Base-by-base conservation (phyloP, 2,329 filamentous ascomycete species). In the Monosporascus sp. region DNA sequence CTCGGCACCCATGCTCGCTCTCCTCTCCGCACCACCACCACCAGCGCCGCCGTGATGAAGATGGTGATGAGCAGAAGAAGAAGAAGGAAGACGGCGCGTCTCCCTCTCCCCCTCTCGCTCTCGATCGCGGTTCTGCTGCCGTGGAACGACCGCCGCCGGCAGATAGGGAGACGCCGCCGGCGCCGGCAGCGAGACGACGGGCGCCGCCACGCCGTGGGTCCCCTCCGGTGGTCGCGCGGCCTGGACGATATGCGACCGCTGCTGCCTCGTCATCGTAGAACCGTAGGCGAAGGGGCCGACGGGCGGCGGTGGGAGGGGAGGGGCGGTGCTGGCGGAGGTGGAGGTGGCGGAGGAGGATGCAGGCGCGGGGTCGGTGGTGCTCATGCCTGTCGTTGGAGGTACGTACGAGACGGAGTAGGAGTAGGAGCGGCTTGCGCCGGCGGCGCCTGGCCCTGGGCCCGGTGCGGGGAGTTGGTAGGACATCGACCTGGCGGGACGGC, bases 21-120 rank as follows among this genome's bases (percentile, higher is more conserved):
- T 22, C 53, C 53, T 41, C 49, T 57, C 4, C 19, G 45, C 40
- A 44, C 52, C 48, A 48, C 55, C 45, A 4, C 52, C 45, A 14
- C 50, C 46, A 19, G 41, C 9, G 26, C 44, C 44, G 48, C 40
- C 19, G 19, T 38, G 34, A 17, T 53, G 43, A 37, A 51, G 51
- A 19, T 54, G 37, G 26, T 57, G 49, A 7, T 51, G 31, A 34
- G 31, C 31, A 34, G 9, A 31, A 31, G 27, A 31, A 27, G 27
- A 31, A 31, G 26, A 31, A 31, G 9, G 9, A 11, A 31, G 27
- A 31, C 27, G 27, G 27, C 9, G 27, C 3, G 27, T 31, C 40
- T 20, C 3, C 7, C 40, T 11, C 20, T 11, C 19, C 40, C 5
- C 19, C 8, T 20, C n/a, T 4, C n/a, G n/a, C n/a, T 5, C 40